phyloP scores from a whole-genome alignment of 208 protist genomes.

The Polymyxa betae region DNA sequence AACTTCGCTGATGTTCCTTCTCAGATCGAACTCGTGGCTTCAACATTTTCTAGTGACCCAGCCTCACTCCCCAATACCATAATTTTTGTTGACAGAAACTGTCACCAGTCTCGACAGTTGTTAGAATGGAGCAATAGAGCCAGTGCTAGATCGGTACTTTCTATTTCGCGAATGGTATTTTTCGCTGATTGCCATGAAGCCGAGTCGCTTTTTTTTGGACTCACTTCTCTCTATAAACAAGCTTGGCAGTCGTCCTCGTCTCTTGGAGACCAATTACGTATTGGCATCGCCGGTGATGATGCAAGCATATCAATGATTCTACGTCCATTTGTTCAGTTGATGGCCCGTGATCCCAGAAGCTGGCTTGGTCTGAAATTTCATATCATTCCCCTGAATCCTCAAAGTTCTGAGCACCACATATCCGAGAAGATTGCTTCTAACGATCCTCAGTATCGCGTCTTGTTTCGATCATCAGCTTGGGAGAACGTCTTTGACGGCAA shows the following conservation, averaged over 20 bases:
- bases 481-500: neutral
- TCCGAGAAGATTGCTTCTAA: neutral
- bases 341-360: neutral
- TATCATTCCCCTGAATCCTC: slow-evolving; percentile 30
- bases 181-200: slow-evolving; percentile 40
- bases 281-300: slow-evolving; percentile 43
- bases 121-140: neutral
- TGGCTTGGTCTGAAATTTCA: slow-evolving; percentile 39
- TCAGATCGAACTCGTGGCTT: neutral
- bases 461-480: neutral
- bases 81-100: slow-evolving; percentile 28
- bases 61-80: neutral
- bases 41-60: neutral
- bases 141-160: neutral
- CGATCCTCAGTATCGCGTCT: slow-evolving; percentile 7
- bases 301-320: neutral
- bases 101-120: neutral
- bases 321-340: slow-evolving; percentile 38
- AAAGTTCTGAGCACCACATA: neutral
- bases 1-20: neutral
- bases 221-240: neutral
- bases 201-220: neutral
- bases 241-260: neutral
- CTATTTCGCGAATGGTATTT: neutral
- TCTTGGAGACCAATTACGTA: neutral